phyloP scores from a whole-genome alignment of 306 rosid genomes.

The Sesbania bispinosa region DNA sequence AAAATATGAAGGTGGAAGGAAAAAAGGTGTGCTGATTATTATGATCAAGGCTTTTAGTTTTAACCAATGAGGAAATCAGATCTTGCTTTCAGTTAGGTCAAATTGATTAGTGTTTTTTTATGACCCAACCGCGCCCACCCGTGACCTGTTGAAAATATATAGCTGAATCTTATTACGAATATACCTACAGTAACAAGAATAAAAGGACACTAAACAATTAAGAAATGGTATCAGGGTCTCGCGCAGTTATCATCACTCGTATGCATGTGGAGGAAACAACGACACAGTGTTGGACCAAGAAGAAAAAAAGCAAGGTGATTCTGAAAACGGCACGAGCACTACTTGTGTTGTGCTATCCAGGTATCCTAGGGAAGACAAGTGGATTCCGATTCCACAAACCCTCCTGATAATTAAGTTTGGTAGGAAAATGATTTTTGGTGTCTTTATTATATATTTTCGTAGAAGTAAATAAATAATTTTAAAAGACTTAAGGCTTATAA shows the following conservation, averaged over 20 bases:
- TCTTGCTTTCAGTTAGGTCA: not conserved
- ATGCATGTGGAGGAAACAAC: constrained; percentile 20
- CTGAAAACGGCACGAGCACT: constrained; percentile 3
- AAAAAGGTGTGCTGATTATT: not conserved
- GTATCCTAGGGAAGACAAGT: not conserved
- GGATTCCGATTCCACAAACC: constrained; percentile 20
- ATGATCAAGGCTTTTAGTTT: not conserved
- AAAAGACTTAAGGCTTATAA: no score
- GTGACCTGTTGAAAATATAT: constrained; percentile 6
- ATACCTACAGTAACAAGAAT: not conserved
- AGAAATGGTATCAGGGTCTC: not conserved
- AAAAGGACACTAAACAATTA: not conserved
- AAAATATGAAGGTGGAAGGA: not conserved
- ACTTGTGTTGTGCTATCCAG: not conserved
- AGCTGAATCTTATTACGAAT: constrained; percentile 12
- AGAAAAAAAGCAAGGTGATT: not conserved
- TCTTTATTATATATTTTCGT: not conserved
- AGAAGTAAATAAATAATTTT: no score
- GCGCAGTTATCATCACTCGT: not conserved
- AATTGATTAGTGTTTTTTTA: not conserved
- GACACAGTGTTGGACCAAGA: not conserved
- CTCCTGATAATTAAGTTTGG: not conserved
- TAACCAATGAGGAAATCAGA: not conserved
- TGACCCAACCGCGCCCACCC: not conserved
- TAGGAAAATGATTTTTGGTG: not conserved